These are phyloP conservation scores for Chamaenerion angustifolium DNA, from an alignment of 345 rosid species.

Conservation along the genomic window DNA sequence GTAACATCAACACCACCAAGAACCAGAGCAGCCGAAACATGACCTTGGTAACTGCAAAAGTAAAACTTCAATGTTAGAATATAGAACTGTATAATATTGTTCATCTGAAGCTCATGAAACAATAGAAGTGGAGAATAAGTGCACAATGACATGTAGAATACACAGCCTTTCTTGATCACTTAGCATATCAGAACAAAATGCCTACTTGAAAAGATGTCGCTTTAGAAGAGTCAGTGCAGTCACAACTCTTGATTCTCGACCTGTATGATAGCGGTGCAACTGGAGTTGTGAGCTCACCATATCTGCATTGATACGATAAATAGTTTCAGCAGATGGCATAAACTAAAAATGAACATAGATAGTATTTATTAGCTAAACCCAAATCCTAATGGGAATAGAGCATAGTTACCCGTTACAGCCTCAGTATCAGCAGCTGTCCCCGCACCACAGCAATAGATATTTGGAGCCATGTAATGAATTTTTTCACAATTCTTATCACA, in stretches of 20 bases:
- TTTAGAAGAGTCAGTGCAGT: constrained; percentile 14
- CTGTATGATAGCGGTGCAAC: constrained; percentile 12
- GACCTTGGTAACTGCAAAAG: constrained; percentile 12
- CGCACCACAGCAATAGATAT: constrained; percentile 93
- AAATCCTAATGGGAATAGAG: too few species aligned
- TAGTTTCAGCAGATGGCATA: neutral
- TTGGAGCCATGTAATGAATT: constrained; percentile 96
- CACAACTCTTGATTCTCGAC: constrained; percentile 14
- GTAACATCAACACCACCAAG: constrained; percentile 17
- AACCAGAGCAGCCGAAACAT: constrained; percentile 14
- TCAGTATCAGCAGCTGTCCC: constrained; percentile 98
- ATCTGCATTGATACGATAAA: constrained; percentile 5
- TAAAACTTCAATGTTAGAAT: neutral
- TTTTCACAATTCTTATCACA: constrained; percentile 97
- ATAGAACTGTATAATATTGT: neutral
- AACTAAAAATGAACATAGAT: neutral
- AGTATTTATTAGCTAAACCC: neutral
- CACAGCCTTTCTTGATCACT: too few species aligned
- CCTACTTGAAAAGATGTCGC: constrained; percentile 14
- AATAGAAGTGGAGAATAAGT: neutral
- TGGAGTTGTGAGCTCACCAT: constrained; percentile 15
- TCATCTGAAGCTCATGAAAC: neutral
- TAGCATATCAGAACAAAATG: too few species aligned
- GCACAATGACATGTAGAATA: neutral
- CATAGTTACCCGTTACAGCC: constrained; percentile 75